Conservation (phyloP, 768 basidiomycete genomes). For the Grammothele lineata region DNA sequence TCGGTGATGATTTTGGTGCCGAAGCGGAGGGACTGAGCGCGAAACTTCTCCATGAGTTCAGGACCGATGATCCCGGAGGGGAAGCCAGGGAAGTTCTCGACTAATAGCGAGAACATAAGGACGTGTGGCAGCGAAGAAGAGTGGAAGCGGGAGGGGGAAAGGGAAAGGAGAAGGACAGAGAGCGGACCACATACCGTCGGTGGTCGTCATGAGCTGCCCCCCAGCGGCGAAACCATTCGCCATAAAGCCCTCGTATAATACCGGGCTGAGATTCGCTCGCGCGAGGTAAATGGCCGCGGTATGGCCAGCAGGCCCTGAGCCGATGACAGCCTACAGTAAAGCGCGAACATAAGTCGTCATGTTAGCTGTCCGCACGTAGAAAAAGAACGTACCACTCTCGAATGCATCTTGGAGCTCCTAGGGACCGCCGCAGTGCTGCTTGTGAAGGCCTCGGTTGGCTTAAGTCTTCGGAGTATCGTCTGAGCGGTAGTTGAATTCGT, state of each 20-base stretch:
- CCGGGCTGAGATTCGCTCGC: conserved; percentile 88
- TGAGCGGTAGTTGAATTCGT: conserved; percentile 15
- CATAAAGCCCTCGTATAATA: conserved; percentile 98
- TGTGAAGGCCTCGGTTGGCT: conserved; percentile 16
- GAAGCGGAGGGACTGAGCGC: conserved; percentile 90
- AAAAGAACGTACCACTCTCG: conserved; percentile 56
- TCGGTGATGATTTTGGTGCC: conserved; percentile 97
- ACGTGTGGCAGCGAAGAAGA: too few species aligned
- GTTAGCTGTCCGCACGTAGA: too few species aligned
- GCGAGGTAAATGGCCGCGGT: conserved; percentile 97
- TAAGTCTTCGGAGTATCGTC: neutral
- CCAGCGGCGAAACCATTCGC: conserved; percentile 99
- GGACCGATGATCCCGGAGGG: conserved; percentile 91
- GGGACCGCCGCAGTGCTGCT: conserved; percentile 26
- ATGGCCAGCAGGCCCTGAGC: conserved; percentile 92
- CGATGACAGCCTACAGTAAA: conserved; percentile 75
- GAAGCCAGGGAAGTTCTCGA: conserved; percentile 98
- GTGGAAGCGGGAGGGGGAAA: neutral
- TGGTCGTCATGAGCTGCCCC: conserved; percentile 96
- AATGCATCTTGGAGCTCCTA: conserved; percentile 71
- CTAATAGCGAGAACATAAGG: too few species aligned
- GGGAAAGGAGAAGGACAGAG: neutral
- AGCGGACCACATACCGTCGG: conserved; percentile 59
- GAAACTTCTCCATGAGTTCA: conserved; percentile 99
- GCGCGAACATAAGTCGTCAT: too few species aligned